Evolutionary conservation across 2,329 filamentous ascomycete species (phyloP), one percentile per base, ranked within the genome.

Genomic region (Penicillium capsulatum): DNA sequence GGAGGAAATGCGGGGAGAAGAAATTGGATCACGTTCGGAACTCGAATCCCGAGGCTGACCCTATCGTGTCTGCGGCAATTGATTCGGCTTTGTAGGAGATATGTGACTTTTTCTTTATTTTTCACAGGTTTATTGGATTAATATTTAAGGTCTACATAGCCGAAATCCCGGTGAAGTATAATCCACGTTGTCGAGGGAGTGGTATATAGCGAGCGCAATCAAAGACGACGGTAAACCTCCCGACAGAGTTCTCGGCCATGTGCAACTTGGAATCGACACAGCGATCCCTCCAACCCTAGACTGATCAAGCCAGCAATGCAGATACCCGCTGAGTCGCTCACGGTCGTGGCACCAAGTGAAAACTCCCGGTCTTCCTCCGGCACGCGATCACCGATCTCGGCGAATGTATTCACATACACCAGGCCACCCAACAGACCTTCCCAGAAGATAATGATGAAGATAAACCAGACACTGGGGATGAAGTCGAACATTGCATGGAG

Each of bases 361-460:
- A 97, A 97, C 66, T 98, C 92, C 4, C 91, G 77, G 37, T 96
- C 89, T 20, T 81, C 77, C 3, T 75, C 70, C 0, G 81, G 80
- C 1, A 96, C 81, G 5, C 82, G 81, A 55, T 96, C 88, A 61
- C 88, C 84, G 46, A 98, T 96, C 60, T 94, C 86, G 0, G 90
- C 88, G 65, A 97, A 98, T 0, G 90, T 95, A 57, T 91, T 94
- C 44, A 97, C 90, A 56, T 98, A 98, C 0, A 97, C 92, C 3
- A 88, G 74, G 0, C 92, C 92, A 1, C 92, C 92, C 0, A 98
- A 71, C 9, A 97, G 65, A 0, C 92, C 92, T 63, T 97, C 92
- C 91, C 91, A 97, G 58, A 97, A 92, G 14, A 96, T 74, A 44
- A 97, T 71, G 15, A 78, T 44, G 57, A 95, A 96, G 1, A 97